These are phyloP conservation scores for Venustampulla echinocandica DNA, from an alignment of 495 filamentous ascomycete genomes.

Conservation along the genomic window DNA sequence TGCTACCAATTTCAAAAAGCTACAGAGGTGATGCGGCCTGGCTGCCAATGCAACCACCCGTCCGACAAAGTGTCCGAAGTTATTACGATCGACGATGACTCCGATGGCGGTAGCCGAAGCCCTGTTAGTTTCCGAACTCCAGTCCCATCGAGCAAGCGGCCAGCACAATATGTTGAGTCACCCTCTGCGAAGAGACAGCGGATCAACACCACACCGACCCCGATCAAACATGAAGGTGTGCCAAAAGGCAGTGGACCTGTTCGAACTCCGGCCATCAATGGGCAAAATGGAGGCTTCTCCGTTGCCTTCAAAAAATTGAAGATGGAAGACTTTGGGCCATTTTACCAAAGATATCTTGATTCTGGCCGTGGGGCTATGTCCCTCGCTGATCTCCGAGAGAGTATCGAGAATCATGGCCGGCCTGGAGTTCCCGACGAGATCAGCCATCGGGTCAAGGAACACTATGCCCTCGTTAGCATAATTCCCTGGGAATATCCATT, in stretches of 20 bases:
- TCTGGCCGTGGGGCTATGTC: slow-evolving; percentile 4
- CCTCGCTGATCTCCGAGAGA: slow-evolving; percentile 7
- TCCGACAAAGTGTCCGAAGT: slow-evolving; percentile 1
- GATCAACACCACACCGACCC: too few species aligned
- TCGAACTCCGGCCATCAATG: not conserved
- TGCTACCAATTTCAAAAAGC: slow-evolving; percentile 29
- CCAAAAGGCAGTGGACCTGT: too few species aligned
- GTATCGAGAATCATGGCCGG: slow-evolving; percentile 3
- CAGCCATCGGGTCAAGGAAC: not conserved
- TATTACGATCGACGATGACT: slow-evolving; percentile 1
- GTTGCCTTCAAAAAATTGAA: not conserved
- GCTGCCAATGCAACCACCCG: slow-evolving; percentile 27
- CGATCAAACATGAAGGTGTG: too few species aligned
- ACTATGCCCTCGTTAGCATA: slow-evolving; percentile 4
- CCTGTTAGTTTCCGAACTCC: too few species aligned
- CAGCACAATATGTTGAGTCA: too few species aligned
- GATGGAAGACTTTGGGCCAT: not conserved
- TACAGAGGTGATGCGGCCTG: slow-evolving; percentile 35
- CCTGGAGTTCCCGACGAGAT: slow-evolving; percentile 13
- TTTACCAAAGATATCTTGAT: not conserved
- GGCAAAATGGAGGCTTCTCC: not conserved
- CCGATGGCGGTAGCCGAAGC: too few species aligned
- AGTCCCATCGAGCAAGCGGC: too few species aligned
- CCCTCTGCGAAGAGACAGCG: too few species aligned
- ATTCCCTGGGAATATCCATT: slow-evolving; percentile 14